These are phyloP conservation scores for Cercospora nicotianae DNA, from an alignment of 2,329 filamentous ascomycete species.

Conservation along the genomic window DNA sequence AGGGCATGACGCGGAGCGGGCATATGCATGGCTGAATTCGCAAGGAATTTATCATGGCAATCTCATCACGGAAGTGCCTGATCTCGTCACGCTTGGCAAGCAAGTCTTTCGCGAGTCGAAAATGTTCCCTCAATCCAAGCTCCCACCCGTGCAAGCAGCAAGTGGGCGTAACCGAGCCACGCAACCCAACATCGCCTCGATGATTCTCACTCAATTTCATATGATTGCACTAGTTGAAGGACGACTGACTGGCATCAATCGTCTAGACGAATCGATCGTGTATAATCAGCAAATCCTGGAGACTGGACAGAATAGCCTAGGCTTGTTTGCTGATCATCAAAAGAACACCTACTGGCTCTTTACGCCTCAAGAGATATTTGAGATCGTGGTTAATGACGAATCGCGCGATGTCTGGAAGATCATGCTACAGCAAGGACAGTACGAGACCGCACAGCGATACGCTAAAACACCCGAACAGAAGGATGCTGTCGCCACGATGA, in stretches of 20 bases:
- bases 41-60: conserved; percentile 88
- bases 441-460: conserved; percentile 83
- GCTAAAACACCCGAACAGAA: conserved; percentile 78
- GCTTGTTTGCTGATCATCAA: conserved; percentile 82
- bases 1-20: conserved; percentile 55
- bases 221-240: conserved; percentile 80
- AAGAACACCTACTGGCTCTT: conserved; percentile 99
- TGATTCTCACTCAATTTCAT: conserved; percentile 91
- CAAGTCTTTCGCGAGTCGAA: conserved; percentile 78
- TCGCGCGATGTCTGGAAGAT: conserved; percentile 93
- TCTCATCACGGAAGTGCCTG: conserved; percentile 59
- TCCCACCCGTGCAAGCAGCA: conserved; percentile 67
- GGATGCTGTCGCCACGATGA: conserved; percentile 87
- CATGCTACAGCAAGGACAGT: conserved; percentile 81
- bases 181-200: conserved; percentile 72
- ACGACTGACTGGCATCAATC: conserved; percentile 79
- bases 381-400: conserved; percentile 87
- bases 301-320: conserved; percentile 74
- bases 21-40: conserved; percentile 86
- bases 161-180: conserved; percentile 64
- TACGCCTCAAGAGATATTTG: conserved; percentile 85
- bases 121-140: conserved; percentile 70
- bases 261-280: conserved; percentile 79
- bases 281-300: conserved; percentile 87
- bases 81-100: conserved; percentile 65